Percentiles rank a stretch among this genome's conserved stretches.
These are phyloP conservation scores for Rhinocladiella similis DNA, from an alignment of 2,329 filamentous ascomycete genomes.

Conservation along the genomic window DNA sequence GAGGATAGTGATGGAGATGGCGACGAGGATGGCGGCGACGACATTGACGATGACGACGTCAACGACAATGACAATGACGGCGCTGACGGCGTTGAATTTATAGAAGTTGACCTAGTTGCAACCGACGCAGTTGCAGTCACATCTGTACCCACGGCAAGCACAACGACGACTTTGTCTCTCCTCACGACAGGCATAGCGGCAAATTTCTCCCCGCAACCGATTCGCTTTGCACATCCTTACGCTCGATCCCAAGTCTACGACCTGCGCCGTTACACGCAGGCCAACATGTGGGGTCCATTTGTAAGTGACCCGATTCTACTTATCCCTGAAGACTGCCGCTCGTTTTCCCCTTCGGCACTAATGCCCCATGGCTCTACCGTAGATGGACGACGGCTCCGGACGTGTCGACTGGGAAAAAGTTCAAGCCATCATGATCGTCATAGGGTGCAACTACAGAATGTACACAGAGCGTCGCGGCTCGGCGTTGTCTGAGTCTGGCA, in stretches of 20 bases:
- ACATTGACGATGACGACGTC: background rate
- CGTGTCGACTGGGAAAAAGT: conserved; percentile 78
- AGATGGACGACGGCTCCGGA: conserved; percentile 58
- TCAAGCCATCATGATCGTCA: conserved; percentile 70
- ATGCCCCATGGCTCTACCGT: background rate
- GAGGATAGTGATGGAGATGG: conserved; percentile 1
- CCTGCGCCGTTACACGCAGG: conserved; percentile 64
- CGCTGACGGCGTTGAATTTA: background rate
- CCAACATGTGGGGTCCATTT: conserved; percentile 71
- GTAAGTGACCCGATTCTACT: background rate
- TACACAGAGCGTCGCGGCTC: conserved; percentile 35
- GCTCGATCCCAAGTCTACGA: conserved; percentile 74
- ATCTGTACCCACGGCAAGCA: background rate
- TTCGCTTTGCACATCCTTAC: conserved; percentile 52
- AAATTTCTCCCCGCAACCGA: conserved; percentile 1
- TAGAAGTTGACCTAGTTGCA: too few species aligned
- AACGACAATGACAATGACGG: conserved; percentile 1
- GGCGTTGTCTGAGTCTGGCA: conserved; percentile 26
- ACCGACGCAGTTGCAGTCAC: too few species aligned
- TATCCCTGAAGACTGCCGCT: background rate
- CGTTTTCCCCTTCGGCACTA: background rate
- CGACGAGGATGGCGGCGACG: background rate
- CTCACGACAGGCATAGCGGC: background rate
- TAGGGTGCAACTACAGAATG: conserved; percentile 62
- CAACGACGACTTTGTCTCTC: background rate